A percentile compares a stretch with the other conserved stretches of the same genome.
Evolutionary conservation across 73 alveolate genomes (phyloP).

Genomic region (Blepharisma stoltei): DNA sequence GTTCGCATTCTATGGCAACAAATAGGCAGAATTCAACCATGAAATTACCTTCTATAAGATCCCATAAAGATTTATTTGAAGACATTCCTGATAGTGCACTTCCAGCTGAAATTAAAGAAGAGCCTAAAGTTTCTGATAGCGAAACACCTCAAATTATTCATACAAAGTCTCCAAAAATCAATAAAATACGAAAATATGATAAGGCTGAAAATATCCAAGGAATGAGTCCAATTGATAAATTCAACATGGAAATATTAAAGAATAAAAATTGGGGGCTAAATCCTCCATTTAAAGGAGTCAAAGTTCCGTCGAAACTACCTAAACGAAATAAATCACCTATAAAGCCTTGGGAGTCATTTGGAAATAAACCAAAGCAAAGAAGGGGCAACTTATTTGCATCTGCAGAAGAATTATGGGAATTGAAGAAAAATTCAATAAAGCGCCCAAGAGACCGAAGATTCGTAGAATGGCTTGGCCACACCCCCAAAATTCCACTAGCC

Average conservation of each 20-base stretch:
- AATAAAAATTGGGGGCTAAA: slow-evolving; percentile 7
- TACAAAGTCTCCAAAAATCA: background rate
- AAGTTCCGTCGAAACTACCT: background rate
- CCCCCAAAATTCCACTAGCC: background rate
- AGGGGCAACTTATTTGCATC: background rate
- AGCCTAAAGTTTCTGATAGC: background rate
- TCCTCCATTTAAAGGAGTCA: slow-evolving; percentile 19
- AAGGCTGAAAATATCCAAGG: background rate
- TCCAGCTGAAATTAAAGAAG: background rate
- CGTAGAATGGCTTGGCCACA: slow-evolving; percentile 2
- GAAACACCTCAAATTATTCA: background rate
- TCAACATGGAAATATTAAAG: slow-evolving; percentile 11
- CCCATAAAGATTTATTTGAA: background rate
- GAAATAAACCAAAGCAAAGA: background rate
- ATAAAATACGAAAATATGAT: background rate
- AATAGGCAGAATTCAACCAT: background rate
- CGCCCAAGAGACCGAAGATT: background rate
- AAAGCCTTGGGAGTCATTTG: background rate
- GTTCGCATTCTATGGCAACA: background rate
- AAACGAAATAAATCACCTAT: background rate
- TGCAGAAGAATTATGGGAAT: background rate
- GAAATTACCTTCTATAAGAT: background rate
- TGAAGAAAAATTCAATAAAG: background rate
- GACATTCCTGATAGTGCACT: background rate
- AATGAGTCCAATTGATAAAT: slow-evolving; percentile 1